These are phyloP conservation scores for Ascobolus immersus DNA, from an alignment of 495 filamentous ascomycete genomes.

Conservation along the genomic window DNA sequence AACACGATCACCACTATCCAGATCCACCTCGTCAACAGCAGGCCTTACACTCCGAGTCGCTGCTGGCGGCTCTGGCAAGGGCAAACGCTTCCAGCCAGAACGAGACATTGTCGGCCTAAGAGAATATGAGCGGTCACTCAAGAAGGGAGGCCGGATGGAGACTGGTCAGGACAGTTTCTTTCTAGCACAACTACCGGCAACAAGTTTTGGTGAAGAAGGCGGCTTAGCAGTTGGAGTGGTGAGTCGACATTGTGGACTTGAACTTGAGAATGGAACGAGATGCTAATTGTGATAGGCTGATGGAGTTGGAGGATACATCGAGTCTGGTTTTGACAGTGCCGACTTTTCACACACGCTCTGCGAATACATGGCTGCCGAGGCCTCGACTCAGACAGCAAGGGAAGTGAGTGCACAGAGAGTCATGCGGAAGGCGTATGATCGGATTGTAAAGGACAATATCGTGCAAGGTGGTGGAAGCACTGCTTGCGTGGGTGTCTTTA, in stretches of 20 bases:
- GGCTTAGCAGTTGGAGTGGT: conserved; percentile 55
- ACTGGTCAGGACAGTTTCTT: conserved; percentile 95
- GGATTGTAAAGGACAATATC: conserved; percentile 41
- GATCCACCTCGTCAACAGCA: no score
- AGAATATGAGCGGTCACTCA: no score
- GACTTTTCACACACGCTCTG: conserved; percentile 92
- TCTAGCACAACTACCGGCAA: no score
- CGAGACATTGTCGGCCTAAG: no score
- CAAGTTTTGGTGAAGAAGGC: conserved; percentile 33
- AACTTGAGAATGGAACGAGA: not conserved
- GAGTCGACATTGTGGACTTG: conserved; percentile 1
- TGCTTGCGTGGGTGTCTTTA: conserved; percentile 53
- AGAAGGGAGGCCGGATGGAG: conserved; percentile 35
- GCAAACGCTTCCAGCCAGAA: no score
- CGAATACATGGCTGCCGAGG: conserved; percentile 59
- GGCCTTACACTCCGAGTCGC: no score
- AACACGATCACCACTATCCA: no score
- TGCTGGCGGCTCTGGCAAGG: no score
- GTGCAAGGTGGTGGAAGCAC: conserved; percentile 74
- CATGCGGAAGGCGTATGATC: conserved; percentile 62
- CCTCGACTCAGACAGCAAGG: conserved; percentile 22
- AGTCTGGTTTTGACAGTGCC: conserved; percentile 72
- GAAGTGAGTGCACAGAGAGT: conserved; percentile 38
- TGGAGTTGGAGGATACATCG: conserved; percentile 83
- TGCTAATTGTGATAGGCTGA: conserved; percentile 29